phyloP scores from a whole-genome alignment of 768 basidiomycete species.

The Aureoboletus auriporus region DNA sequence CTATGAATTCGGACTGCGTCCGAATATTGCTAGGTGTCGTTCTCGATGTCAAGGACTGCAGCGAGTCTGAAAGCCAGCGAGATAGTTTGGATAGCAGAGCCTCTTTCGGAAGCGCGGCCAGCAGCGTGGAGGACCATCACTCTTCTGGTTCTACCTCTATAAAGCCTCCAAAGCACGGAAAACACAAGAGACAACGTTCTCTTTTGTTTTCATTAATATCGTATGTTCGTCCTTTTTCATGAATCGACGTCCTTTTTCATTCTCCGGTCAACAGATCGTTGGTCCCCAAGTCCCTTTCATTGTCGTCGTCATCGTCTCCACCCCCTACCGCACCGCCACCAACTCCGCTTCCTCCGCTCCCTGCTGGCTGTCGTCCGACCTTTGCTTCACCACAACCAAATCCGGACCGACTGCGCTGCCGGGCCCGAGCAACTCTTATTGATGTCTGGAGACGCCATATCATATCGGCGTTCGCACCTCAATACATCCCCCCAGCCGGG shows the following conservation, averaged over 20 bases:
- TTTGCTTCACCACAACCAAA: conserved; percentile 10
- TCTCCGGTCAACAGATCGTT: conserved; percentile 17
- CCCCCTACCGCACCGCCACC: conserved; percentile 25
- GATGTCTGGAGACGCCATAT: conserved; percentile 65
- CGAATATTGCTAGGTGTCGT: conserved; percentile 48
- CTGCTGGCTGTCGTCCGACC: conserved; percentile 18
- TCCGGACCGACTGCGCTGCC: conserved; percentile 47
- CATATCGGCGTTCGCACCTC: conserved; percentile 43
- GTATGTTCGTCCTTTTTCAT: conserved; percentile 27
- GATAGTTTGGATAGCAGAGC: conserved; percentile 30
- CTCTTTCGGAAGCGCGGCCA: conserved; percentile 14
- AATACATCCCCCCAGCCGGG: conserved; percentile 32
- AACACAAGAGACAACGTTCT: conserved; percentile 69
- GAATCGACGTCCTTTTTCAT: conserved; percentile 1
- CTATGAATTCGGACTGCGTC: conserved; percentile 39
- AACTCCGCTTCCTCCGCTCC: conserved; percentile 28
- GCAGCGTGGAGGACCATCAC: conserved; percentile 16
- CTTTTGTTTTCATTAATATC: conserved; percentile 67
- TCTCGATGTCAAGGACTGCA: conserved; percentile 47
- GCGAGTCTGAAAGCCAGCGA: conserved; percentile 31
- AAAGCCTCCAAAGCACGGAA: conserved; percentile 33
- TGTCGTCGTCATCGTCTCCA: conserved; percentile 16
- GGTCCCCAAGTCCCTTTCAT: conserved; percentile 31
- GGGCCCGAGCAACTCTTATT: conserved; percentile 64
- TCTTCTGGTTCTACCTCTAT: conserved; percentile 14